Base-by-base conservation (phyloP, 805 yeast species). In the Ogataea nonfermentans region DNA sequence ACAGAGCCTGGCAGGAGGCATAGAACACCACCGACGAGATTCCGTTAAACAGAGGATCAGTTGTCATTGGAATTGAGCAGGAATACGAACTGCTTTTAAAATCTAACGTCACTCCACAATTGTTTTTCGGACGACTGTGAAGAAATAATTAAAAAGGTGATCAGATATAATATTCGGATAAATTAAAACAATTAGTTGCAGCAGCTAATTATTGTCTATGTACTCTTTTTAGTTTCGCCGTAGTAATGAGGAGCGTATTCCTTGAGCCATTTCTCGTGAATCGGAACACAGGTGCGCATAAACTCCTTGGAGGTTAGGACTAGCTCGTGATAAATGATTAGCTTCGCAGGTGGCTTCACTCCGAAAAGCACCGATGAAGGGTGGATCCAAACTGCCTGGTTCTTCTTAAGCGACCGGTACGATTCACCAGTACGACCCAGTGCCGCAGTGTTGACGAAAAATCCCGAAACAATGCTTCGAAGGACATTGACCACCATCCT, bases 251-350 rank as follows among this genome's bases (percentile, higher is more conserved):
- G 84, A 0, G 95, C 96, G 46, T 79, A 74, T 48, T 84, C 90
- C 1, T 59, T 59, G 11, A 90, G 61, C 93, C 95, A 85, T 33
- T 66, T 66, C 22, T 84, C 90, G 28, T 81, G 78, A 3, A 84
- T 68, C 0, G 88, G 77, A 61, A 85, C 75, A 53, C 89, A 80
- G 49, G 82, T 82, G 42, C 90, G 73, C 88, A 93, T 86, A 61
- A 79, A 91, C 64, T 90, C 97, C 57, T 82, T 86, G 17, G 88
- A 76, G 0, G 99, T 91, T 33, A 84, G 62, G 35, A 91, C 83
- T 52, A 91, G 66, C 45, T 91, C 95, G 53, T 89, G 88, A 58
- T 87, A 93, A 11, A 91, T 66, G 5, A 93, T 68, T 38, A 77
- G 67, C 47, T 77, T 82, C 3, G 90, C 82, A 0, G 89, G 90